A percentile compares a stretch with the other conserved stretches of the same genome.
Evolutionary conservation across 106 monocot genomes (phyloP).

Genomic region (Posidonia australis): DNA sequence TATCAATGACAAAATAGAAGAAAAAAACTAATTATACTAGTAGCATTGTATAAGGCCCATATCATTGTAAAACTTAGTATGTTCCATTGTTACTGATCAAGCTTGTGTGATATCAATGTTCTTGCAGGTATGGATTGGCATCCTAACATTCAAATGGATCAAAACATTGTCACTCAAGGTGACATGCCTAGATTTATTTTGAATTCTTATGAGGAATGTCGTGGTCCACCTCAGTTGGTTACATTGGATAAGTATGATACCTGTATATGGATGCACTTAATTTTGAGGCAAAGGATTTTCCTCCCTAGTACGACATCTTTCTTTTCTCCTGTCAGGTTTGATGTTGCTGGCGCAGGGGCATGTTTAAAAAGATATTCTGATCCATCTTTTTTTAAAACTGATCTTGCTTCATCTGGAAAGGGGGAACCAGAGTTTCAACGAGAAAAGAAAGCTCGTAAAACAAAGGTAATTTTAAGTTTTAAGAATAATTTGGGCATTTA

Average conservation of each 20-base stretch:
- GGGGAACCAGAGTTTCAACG: conserved; percentile 40
- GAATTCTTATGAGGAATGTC: conserved; percentile 94
- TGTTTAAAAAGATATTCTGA: conserved; percentile 95
- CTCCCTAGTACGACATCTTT: neutral
- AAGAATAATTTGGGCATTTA: too few relatives aligned
- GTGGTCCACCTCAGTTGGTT: conserved; percentile 80
- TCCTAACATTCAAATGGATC: conserved; percentile 56
- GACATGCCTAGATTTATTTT: conserved; percentile 96
- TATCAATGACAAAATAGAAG: too few relatives aligned
- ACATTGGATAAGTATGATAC: conserved; percentile 70
- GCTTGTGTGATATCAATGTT: neutral
- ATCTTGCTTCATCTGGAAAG: conserved; percentile 35
- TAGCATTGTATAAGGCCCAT: too few relatives aligned
- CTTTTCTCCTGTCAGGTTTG: conserved; percentile 53
- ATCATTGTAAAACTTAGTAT: too few relatives aligned
- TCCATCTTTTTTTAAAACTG: conserved; percentile 84
- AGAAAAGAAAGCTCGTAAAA: conserved; percentile 63
- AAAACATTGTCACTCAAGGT: conserved; percentile 70
- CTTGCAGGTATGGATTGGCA: conserved; percentile 73
- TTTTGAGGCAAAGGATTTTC: neutral
- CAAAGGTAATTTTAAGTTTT: conserved; percentile 38
- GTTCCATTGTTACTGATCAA: too few relatives aligned
- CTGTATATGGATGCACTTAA: neutral
- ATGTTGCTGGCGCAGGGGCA: conserved; percentile 91
- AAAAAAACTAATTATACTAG: too few relatives aligned